A percentile compares a stretch with the other conserved stretches of the same genome.
Conservation (phyloP, 2,329 filamentous ascomycete species). For the Cercospora sp. region DNA sequence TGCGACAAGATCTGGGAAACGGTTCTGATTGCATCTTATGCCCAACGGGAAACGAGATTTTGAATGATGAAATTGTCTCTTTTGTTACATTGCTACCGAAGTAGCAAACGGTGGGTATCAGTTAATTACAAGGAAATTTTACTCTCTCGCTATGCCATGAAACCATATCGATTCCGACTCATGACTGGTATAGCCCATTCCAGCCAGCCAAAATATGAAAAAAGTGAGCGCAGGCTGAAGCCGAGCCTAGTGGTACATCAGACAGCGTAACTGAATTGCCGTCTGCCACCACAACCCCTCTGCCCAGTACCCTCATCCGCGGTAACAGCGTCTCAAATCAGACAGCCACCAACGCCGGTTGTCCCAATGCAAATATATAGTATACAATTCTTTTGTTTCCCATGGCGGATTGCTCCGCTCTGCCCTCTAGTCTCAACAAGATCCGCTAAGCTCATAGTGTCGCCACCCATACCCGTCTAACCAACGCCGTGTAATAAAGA, state of each 20-base stretch:
- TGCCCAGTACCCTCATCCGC: conserved; percentile 1
- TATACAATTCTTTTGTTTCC: conserved; percentile 24
- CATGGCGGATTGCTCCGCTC: conserved; percentile 28
- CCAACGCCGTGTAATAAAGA: conserved; percentile 22
- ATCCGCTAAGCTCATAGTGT: conserved; percentile 22
- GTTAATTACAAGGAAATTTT: conserved; percentile 21
- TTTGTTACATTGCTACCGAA: conserved; percentile 6
- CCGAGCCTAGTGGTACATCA: conserved; percentile 4
- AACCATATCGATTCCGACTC: neutral
- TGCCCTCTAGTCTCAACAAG: conserved; percentile 25
- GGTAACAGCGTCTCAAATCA: conserved; percentile 5
- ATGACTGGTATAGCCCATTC: neutral
- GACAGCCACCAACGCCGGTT: conserved; percentile 22
- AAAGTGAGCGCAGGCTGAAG: neutral
- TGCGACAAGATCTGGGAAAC: neutral
- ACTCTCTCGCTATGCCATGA: conserved; percentile 4
- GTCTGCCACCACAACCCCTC: conserved; percentile 3
- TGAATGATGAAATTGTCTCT: neutral
- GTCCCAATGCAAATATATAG: conserved; percentile 19
- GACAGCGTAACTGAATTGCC: conserved; percentile 3
- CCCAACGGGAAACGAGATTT: neutral
- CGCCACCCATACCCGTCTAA: conserved; percentile 25
- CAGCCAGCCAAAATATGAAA: neutral
- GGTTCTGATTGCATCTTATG: neutral
- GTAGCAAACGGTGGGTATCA: conserved; percentile 19